These are phyloP conservation scores for Pilatotrama ljubarskyi DNA, from an alignment of 768 basidiomycete species.

Conservation along the genomic window DNA sequence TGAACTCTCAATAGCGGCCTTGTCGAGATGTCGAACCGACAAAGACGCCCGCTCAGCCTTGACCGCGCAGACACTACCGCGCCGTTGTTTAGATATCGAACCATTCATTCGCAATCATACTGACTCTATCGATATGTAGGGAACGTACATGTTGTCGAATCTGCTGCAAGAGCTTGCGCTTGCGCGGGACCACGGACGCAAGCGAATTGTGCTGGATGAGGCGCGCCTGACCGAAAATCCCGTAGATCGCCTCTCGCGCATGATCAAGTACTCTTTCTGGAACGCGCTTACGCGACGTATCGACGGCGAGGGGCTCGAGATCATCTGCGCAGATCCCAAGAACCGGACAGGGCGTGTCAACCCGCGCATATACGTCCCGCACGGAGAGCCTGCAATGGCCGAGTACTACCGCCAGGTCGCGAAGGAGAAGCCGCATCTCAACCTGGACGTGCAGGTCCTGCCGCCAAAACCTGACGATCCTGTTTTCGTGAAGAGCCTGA, in stretches of 20 bases:
- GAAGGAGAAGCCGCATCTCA: conserved; percentile 88
- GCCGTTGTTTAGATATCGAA: too few relatives aligned
- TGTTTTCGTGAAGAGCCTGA: conserved; percentile 86
- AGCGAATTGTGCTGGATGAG: conserved; percentile 98
- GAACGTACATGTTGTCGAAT: conserved; percentile 99
- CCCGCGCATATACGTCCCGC: conserved; percentile 92
- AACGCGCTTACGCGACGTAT: conserved; percentile 95
- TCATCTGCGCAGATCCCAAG: conserved; percentile 97
- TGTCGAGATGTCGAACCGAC: conserved; percentile 7
- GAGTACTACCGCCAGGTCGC: conserved; percentile 95
- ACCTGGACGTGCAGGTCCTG: conserved; percentile 88
- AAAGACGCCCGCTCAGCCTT: not conserved
- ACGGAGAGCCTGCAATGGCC: conserved; percentile 91
- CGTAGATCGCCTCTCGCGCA: conserved; percentile 92
- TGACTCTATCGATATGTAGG: conserved; percentile 44
- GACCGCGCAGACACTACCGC: too few relatives aligned
- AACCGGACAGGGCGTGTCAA: conserved; percentile 89
- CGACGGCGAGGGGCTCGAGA: conserved; percentile 95
- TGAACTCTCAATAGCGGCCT: conserved; percentile 15
- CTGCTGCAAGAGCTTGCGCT: conserved; percentile 98
- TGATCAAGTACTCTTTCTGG: conserved; percentile 99
- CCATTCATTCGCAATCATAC: not conserved
- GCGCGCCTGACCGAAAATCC: conserved; percentile 97
- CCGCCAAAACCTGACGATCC: conserved; percentile 88
- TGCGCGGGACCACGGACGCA: conserved; percentile 91